Evolutionary conservation across 1,284 basidiomycete species (phyloP).

Genomic region (Volvariella surrecta): DNA sequence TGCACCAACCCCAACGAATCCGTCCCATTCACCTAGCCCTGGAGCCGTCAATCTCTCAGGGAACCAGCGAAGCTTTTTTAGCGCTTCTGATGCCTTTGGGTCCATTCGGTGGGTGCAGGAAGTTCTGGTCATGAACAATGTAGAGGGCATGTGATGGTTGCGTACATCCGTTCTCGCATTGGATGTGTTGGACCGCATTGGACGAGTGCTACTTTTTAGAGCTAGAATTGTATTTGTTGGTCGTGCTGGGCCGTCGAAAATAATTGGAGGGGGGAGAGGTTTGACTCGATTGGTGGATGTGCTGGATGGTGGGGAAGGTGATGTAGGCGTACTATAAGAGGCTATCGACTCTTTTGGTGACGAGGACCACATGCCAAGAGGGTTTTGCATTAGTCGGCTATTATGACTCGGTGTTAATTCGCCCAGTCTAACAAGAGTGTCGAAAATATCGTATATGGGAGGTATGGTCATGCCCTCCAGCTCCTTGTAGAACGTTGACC

Average conservation of each 20-base stretch:
- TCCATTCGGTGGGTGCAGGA: too few species aligned
- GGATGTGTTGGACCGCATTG: conserved; percentile 9
- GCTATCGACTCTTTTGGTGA: not conserved
- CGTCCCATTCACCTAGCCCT: conserved; percentile 28
- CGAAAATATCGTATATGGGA: conserved; percentile 33
- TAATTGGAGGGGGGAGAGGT: conserved; percentile 29
- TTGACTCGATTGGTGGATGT: conserved; percentile 9
- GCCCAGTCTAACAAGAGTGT: conserved; percentile 27
- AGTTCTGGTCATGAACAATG: conserved; percentile 12
- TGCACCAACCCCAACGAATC: conserved; percentile 25
- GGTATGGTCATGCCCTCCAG: conserved; percentile 17
- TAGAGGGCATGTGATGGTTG: conserved; percentile 11
- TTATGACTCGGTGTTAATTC: conserved; percentile 14
- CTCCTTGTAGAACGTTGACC: not conserved
- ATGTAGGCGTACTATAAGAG: too few species aligned
- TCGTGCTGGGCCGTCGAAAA: conserved; percentile 37
- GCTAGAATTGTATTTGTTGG: conserved; percentile 22
- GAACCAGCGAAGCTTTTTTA: conserved; percentile 18
- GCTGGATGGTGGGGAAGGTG: conserved; percentile 11
- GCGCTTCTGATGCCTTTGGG: conserved; percentile 13
- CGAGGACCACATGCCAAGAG: conserved; percentile 4
- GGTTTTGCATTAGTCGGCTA: conserved; percentile 5
- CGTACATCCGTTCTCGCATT: conserved; percentile 9
- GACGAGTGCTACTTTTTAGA: conserved; percentile 12
- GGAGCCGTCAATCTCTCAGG: conserved; percentile 16